These are phyloP conservation scores for Lactifluus rugatus DNA, from an alignment of 768 basidiomycete genomes.

Conservation along the genomic window DNA sequence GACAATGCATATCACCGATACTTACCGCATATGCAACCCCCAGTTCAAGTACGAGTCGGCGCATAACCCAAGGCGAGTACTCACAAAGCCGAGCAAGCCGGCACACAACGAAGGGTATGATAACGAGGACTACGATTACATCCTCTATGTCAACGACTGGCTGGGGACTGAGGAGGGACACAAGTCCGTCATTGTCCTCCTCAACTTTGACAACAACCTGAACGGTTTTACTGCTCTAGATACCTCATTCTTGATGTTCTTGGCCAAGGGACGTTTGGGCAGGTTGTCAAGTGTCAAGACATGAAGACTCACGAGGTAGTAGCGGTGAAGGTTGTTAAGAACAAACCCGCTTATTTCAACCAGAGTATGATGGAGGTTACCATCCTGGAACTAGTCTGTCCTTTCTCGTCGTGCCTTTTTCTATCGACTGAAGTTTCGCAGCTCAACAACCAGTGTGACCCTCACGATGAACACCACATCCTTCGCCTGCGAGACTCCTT, in stretches of 20 bases:
- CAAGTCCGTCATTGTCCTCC: conserved; percentile 51
- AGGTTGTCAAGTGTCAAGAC: conserved; percentile 99
- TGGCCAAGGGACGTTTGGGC: conserved; percentile 97
- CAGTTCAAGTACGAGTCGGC: conserved; percentile 90
- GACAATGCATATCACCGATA: conserved; percentile 81
- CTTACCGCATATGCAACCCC: conserved; percentile 91
- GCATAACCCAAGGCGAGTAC: conserved; percentile 90
- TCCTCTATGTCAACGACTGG: conserved; percentile 98
- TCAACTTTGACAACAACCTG: conserved; percentile 8
- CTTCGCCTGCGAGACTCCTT: conserved; percentile 91
- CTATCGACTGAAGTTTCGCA: conserved; percentile 26
- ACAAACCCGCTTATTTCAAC: conserved; percentile 99
- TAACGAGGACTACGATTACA: conserved; percentile 99
- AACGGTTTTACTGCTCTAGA: conserved; percentile 32
- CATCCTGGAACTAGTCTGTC: conserved; percentile 83
- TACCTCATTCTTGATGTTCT: conserved; percentile 97
- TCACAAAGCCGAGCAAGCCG: conserved; percentile 97
- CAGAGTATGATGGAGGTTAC: conserved; percentile 99
- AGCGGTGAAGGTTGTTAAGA: conserved; percentile 99
- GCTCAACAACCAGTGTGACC: conserved; percentile 93
- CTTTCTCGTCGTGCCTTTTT: conserved; percentile 4
- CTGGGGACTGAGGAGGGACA: conserved; percentile 90
- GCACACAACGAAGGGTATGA: conserved; percentile 95
- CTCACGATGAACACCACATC: conserved; percentile 93
- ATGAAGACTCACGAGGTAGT: conserved; percentile 99